Evolutionary conservation across 1,139 yeast species (phyloP), one percentile per base, ranked within the genome.

Genomic region (Eremothecium coryli): DNA sequence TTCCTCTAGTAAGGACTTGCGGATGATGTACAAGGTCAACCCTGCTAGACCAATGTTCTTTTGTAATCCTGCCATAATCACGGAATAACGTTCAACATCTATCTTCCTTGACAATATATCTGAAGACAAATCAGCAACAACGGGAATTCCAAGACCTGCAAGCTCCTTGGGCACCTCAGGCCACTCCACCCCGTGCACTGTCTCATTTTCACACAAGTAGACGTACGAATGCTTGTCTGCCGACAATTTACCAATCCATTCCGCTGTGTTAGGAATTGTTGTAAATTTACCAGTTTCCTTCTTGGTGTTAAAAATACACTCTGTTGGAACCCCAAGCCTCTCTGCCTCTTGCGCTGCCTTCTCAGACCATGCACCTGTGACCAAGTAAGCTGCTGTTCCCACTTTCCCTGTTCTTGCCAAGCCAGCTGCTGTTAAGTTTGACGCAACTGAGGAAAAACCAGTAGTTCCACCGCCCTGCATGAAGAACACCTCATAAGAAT

Each of bases 391-490:
- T 33, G 82, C 93, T 43, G 71, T 78, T 32, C 94, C 95, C 40
- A 66, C 68, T 49, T 72, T 73, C 23, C 85, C 85, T 17, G 78
- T 70, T 52, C 68, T 77, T 8, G 54, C 58, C 31, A 82, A 84
- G 56, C 71, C 73, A 27, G 80, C 68, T 21, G 95, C 94, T 42
- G 80, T 60, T 62, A 90, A 60, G 57, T 90, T 90, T 50, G 90
- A 76, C 11, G 84, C 88, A 38, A 85, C 70, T 6, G 94, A 74
- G 5, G 97, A 82, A 52, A 90, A 90, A 4, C 95, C 97, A 26
- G 86, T 81, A 34, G 97, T 88, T 42, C 97, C 98, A 41, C 98
- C 98, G 42, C 98, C 97, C 65, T 90, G 98, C 63, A 88, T 64
- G 63, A 88, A 90, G 55, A 90, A 78, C 2, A 88, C 90, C 55